A percentile compares a stretch with the other conserved stretches of the same genome.
Evolutionary conservation across 768 basidiomycete genomes (phyloP).

Genomic region (Rubroboletus pulcherrimus): DNA sequence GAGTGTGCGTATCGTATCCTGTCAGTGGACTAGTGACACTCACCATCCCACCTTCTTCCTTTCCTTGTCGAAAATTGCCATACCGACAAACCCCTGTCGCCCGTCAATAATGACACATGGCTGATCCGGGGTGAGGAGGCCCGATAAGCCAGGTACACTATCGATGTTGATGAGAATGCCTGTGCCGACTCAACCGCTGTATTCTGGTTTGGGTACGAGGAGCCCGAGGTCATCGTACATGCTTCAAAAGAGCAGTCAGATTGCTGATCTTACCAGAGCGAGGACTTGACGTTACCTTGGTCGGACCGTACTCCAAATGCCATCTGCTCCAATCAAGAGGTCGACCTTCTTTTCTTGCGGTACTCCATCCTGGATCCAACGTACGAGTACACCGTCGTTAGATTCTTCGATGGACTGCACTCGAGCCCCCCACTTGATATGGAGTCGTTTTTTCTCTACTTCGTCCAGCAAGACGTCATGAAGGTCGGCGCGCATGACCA

Average conservation of each 20-base stretch:
- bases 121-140: slow-evolving; percentile 16
- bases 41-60: slow-evolving; percentile 24
- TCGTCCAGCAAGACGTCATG: slow-evolving; percentile 31
- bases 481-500: slow-evolving; percentile 28
- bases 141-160: slow-evolving; percentile 20
- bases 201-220: slow-evolving; percentile 21
- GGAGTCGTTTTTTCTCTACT: slow-evolving; percentile 18
- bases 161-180: slow-evolving; percentile 18
- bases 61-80: slow-evolving; percentile 25
- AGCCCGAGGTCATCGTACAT: slow-evolving; percentile 22
- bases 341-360: slow-evolving; percentile 26
- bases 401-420: slow-evolving; percentile 24
- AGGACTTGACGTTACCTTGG: slow-evolving; percentile 12
- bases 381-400: slow-evolving; percentile 24
- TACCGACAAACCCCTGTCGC: slow-evolving; percentile 26
- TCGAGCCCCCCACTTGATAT: slow-evolving; percentile 23
- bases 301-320: slow-evolving; percentile 30
- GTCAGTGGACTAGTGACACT: neutral
- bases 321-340: slow-evolving; percentile 30
- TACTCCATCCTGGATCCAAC: slow-evolving; percentile 22
- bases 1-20: neutral
- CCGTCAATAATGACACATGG: slow-evolving; percentile 31
- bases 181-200: slow-evolving; percentile 28
- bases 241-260: slow-evolving; percentile 12
- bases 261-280: neutral